Evolutionary conservation across 805 yeast species (phyloP), one percentile per base, ranked within the genome.

Genomic region (Danielia oregonensis): DNA sequence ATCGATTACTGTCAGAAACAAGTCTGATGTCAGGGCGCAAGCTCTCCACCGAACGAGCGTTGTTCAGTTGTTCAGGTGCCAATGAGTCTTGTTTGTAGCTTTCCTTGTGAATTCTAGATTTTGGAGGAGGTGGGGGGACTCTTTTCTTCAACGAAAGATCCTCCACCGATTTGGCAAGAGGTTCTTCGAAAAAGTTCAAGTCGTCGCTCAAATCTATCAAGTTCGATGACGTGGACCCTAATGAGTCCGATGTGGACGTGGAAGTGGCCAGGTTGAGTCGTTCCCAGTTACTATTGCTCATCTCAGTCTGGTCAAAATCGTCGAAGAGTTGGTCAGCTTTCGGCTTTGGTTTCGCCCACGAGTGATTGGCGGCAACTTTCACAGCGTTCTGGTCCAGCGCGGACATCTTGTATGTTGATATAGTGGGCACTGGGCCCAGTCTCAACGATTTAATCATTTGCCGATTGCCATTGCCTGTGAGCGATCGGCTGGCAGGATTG

Each of bases 151-250:
- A 26, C 6, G 51, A 33, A 15, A 52, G 42, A 29, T 53, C 61
- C 26, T 57, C 60, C 40, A 54, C 34, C 11, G 52, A 46, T 10
- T 41, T 43, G 36, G 36, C 43, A 28, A 41, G 17, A 17, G 26
- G 30, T 8, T 31, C 32, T 19, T 17, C 12, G n/a, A 17, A 30
- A n/a, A 10, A 24, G 16, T 30, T 29, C 12, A 24, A 32, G 44
- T 78, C 86, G 15, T 44, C 46, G 52, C 76, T 94, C 47, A 87
- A 78, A 52, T 87, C 95, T 42, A 88, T 83, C 47, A 87, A 67
- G 39, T 78, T 76, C 24, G 73, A 67, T 26, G 70, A 62, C 17
- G 38, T 46, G 14, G 39, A 28, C 9, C 22, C 22, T 9, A 19
- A 7, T 8, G 42, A 35, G 21, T 18, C 42, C 17, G 37, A 13